A percentile compares a stretch with the other conserved stretches of the same genome.
Conservation (phyloP, 768 basidiomycete species). For the Hericium coralloides region DNA sequence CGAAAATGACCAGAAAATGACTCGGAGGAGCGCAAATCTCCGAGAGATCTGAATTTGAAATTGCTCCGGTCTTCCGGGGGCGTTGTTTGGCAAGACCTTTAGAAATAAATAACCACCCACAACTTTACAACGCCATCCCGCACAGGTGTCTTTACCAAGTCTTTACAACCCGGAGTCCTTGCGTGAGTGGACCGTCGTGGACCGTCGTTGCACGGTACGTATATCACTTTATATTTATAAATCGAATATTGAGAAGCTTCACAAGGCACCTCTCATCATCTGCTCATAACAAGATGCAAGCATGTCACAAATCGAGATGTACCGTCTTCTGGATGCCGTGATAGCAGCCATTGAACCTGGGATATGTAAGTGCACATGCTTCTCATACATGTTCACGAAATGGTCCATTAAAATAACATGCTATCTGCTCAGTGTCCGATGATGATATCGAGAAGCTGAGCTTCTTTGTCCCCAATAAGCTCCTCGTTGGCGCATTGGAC, state of each 20-base stretch:
- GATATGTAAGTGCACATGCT: conserved; percentile 20
- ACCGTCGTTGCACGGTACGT: too few relatives aligned
- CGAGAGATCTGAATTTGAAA: not conserved
- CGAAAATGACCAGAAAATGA: too few relatives aligned
- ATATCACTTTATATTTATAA: too few relatives aligned
- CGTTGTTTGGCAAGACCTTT: not conserved
- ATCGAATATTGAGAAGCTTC: too few relatives aligned
- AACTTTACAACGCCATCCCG: not conserved
- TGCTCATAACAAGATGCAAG: not conserved
- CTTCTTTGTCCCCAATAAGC: conserved; percentile 50
- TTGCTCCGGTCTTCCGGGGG: not conserved
- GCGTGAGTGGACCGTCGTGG: too few relatives aligned
- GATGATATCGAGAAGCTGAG: conserved; percentile 48
- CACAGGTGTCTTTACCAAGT: not conserved
- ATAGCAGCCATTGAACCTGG: conserved; percentile 22
- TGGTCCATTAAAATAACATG: not conserved
- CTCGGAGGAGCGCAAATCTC: too few relatives aligned
- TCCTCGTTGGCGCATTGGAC: conserved; percentile 65
- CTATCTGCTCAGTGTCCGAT: conserved; percentile 31
- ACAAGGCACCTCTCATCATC: too few relatives aligned
- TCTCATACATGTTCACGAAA: not conserved
- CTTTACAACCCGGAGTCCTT: not conserved
- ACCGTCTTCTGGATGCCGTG: conserved; percentile 8
- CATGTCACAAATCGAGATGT: not conserved
- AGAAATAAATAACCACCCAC: not conserved